Percentiles rank a stretch among this genome's conserved stretches.
Evolutionary conservation across 805 yeast genomes (phyloP).

Genomic region (Kuraishia molischiana): DNA sequence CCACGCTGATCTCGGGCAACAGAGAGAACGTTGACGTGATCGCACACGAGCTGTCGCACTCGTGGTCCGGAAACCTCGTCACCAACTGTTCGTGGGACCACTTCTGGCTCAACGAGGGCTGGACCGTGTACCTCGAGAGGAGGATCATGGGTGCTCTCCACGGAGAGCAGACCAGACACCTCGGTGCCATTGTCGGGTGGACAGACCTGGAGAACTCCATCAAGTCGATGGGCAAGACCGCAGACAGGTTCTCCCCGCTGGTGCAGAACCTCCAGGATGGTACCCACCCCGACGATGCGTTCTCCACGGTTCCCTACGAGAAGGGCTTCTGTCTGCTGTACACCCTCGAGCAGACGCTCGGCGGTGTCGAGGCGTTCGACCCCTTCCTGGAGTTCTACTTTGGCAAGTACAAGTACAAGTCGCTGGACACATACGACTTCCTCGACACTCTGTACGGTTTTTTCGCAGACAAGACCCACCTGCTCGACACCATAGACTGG

Average conservation of each 20-base stretch:
- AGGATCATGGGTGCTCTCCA: slow-evolving; percentile 70
- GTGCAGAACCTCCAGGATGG: slow-evolving; percentile 63
- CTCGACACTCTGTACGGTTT: slow-evolving; percentile 66
- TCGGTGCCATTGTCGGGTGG: slow-evolving; percentile 86
- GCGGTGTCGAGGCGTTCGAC: slow-evolving; percentile 60
- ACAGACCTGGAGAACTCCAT: slow-evolving; percentile 63
- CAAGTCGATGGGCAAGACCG: slow-evolving; percentile 47
- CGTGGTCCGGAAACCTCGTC: slow-evolving; percentile 88
- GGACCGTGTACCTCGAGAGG: slow-evolving; percentile 90
- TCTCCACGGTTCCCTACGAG: slow-evolving; percentile 83
- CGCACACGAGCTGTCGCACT: slow-evolving; percentile 89
- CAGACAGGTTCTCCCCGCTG: slow-evolving; percentile 45
- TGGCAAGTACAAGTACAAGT: slow-evolving; percentile 51
- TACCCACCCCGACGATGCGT: slow-evolving; percentile 83
- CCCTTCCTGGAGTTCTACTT: slow-evolving; percentile 77
- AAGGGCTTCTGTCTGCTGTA: slow-evolving; percentile 78
- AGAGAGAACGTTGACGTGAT: slow-evolving; percentile 80
- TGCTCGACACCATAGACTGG: slow-evolving; percentile 76
- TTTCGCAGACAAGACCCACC: slow-evolving; percentile 27
- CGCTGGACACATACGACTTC: slow-evolving; percentile 78
- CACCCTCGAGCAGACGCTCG: slow-evolving; percentile 59
- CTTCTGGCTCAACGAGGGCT: slow-evolving; percentile 92
- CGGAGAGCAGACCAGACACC: slow-evolving; percentile 71
- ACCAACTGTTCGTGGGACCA: slow-evolving; percentile 91
- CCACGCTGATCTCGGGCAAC: slow-evolving; percentile 79